Evolutionary conservation across 805 yeast genomes (phyloP), one percentile per base, ranked within the genome.

Genomic region (Wickerhamomyces sydowiorum): DNA sequence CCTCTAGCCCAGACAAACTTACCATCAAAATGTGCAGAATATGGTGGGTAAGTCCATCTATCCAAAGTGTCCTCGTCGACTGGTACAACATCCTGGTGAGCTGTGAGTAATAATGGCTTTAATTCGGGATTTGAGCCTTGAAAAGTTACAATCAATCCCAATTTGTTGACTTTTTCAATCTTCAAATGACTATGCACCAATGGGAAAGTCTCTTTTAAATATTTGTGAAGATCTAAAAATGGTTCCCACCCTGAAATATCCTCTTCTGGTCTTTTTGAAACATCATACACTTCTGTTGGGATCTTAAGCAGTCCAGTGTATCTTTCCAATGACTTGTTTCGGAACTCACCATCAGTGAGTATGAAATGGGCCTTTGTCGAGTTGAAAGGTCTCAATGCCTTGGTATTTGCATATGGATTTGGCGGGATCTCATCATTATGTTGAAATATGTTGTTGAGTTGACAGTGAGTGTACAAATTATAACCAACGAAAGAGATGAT

Each of bases 61-160:
- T 60, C 65, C 31, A 70, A 61, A 0, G 88, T 77, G 21, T 70
- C 75, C 14, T 60, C 56, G 55, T 79, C 84, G 5, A 85, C 84
- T 1, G 95, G 95, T 14, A 87, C 95, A 3, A 82, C 87, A 57
- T 86, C 95, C 57, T 81, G 86, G 58, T 87, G 96, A 2, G 93
- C 90, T 61, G 82, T 75, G 36, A 86, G 64, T 61, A 87, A 52
- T 15, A 81, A 51, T 7, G 96, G 95, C 55, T 81, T 78, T 49
- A 80, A 62, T 2, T 57, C 45, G 3, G 53, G 22, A 33, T 74
- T 55, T 4, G 73, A 56, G 9, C 95, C 95, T 45, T 72, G 59
- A 75, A 84, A 77, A 19, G 86, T 80, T 55, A 69, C 72, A 4
- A 87, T 67, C 40, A 86, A 61, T 4, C 88, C 91, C 43, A 79